phyloP scores from a whole-genome alignment of 139 green algal genomes.

The Chlamydomonas sp. region DNA sequence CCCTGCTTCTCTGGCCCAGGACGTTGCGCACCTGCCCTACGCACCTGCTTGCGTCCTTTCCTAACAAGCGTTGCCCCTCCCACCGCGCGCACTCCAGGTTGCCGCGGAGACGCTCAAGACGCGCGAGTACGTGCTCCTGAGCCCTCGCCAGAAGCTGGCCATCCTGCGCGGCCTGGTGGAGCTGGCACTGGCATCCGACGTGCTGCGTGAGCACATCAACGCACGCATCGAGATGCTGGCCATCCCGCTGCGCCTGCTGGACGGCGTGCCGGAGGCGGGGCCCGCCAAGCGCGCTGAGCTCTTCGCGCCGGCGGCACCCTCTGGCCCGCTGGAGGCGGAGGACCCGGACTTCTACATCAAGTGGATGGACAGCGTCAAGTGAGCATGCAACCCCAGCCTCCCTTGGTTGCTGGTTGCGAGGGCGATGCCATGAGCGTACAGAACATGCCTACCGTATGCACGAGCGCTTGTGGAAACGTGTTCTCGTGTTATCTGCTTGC shows the following conservation, averaged over 20 bases:
- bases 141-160: conserved; percentile 56
- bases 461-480: too few species aligned
- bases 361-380: conserved; percentile 51
- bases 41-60: too few species aligned
- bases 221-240: conserved; percentile 62
- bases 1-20: too few species aligned
- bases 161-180: conserved; percentile 72
- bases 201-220: conserved; percentile 64
- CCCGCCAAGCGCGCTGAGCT: background rate
- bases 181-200: conserved; percentile 69
- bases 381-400: background rate
- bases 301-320: background rate
- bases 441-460: too few species aligned
- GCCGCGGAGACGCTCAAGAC: conserved; percentile 42
- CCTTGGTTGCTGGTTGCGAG: background rate
- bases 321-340: conserved; percentile 6
- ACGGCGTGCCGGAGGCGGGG: background rate
- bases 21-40: too few species aligned
- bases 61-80: too few species aligned
- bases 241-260: conserved; percentile 1
- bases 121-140: conserved; percentile 74
- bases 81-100: conserved; percentile 32
- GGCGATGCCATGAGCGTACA: background rate
- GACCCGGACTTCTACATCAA: conserved; percentile 33
- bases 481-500: background rate